A percentile compares a stretch with the other conserved stretches of the same genome.
These are phyloP conservation scores for Polygonum maritimum DNA, from an alignment of 148 eudicot species.

Conservation along the genomic window DNA sequence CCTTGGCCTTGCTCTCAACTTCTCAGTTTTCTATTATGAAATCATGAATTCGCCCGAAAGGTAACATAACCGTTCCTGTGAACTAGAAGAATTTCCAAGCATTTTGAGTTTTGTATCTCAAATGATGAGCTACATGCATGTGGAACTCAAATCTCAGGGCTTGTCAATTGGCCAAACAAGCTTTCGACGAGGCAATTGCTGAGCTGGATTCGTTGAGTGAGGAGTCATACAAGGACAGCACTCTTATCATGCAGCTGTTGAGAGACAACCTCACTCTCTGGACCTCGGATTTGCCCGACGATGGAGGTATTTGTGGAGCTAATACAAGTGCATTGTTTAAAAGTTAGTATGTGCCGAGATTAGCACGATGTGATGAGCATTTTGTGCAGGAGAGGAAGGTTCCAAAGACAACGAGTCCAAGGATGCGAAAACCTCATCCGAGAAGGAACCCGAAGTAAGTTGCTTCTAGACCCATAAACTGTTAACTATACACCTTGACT, in stretches of 20 bases:
- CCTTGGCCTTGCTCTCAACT: constrained; percentile 93
- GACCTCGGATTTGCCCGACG: constrained; percentile 96
- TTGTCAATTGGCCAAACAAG: constrained; percentile 96
- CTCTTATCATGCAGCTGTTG: constrained; percentile 84
- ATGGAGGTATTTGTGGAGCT: constrained; percentile 44
- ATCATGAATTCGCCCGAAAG: constrained; percentile 92
- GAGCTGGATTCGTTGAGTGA: constrained; percentile 91
- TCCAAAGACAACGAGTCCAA: constrained; percentile 32
- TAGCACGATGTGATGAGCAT: background rate
- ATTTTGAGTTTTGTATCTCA: background rate
- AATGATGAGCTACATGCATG: too few species aligned
- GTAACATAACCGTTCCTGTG: constrained; percentile 23
- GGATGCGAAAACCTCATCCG: constrained; percentile 11
- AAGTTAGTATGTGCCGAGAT: background rate
- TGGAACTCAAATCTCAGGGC: constrained; percentile 40
- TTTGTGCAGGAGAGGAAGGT: constrained; percentile 49
- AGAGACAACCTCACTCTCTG: constrained; percentile 95
- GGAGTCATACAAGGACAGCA: constrained; percentile 95
- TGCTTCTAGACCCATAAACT: background rate
- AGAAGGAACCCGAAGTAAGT: constrained; percentile 40
- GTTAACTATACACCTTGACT: too few species aligned
- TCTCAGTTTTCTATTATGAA: constrained; percentile 90
- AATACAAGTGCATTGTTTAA: background rate
- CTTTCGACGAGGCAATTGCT: constrained; percentile 93
- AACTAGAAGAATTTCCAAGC: background rate